Percentiles rank a stretch among this genome's conserved stretches.
Evolutionary conservation across 2,329 filamentous ascomycete species (phyloP).

Genomic region (Hirsutella minnesotensis): DNA sequence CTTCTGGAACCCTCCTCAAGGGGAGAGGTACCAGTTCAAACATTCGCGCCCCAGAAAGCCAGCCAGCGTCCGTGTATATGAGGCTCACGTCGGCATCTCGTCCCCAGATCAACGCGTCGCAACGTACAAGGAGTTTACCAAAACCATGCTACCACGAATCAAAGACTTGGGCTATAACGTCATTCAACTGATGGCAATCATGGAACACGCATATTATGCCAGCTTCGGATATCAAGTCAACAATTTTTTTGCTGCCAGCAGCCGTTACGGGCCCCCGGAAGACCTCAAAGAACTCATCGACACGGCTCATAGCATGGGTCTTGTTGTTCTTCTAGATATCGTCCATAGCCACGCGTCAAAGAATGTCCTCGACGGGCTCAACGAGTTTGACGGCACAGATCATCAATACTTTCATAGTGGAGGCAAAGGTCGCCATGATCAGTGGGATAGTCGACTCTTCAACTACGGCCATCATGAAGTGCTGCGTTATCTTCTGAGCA

Average conservation of each 20-base stretch:
- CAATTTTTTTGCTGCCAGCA: constrained; percentile 96
- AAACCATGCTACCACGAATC: constrained; percentile 84
- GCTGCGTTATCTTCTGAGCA: constrained; percentile 87
- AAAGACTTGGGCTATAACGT: constrained; percentile 87
- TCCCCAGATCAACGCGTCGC: constrained; percentile 80
- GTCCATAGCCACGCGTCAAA: constrained; percentile 98
- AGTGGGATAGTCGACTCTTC: constrained; percentile 95
- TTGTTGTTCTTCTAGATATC: constrained; percentile 85
- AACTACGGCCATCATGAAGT: constrained; percentile 96
- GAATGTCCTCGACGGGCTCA: constrained; percentile 89
- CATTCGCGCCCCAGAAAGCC: constrained; percentile 74
- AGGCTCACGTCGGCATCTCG: constrained; percentile 97
- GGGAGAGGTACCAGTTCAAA: constrained; percentile 74
- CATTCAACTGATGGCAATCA: constrained; percentile 96
- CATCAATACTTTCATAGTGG: constrained; percentile 94
- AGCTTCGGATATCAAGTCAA: constrained; percentile 99
- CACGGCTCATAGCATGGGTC: constrained; percentile 80
- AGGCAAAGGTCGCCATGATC: constrained; percentile 70
- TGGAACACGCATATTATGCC: constrained; percentile 99
- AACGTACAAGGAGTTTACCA: constrained; percentile 95
- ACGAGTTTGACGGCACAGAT: constrained; percentile 91
- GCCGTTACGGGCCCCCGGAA: constrained; percentile 84
- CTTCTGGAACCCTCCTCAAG: constrained; percentile 86
- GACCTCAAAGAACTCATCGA: constrained; percentile 95
- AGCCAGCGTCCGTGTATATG: constrained; percentile 79